Base-by-base conservation (phyloP, 2,329 filamentous ascomycete genomes). In the Colletotrichum falcatum region DNA sequence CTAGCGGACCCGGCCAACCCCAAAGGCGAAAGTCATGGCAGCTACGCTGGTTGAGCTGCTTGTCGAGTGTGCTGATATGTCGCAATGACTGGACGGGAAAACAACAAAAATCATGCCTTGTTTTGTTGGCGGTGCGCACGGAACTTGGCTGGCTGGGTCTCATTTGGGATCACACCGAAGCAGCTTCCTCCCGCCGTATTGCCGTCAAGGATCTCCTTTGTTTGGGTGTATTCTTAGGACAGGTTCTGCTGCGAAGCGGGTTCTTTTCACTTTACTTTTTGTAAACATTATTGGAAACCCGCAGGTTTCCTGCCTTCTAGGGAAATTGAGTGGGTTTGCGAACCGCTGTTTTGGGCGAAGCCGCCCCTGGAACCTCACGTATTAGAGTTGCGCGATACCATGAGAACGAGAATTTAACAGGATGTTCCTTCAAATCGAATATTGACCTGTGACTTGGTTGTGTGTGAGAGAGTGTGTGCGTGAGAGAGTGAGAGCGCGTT, bases 11-110 rank as follows among this genome's bases (percentile, higher is more conserved):
- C n/a, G 30, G 44, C 30, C 39, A 20, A 28, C 20, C 30, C n/a
- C 28, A 61, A 61, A 16, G 23, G 33, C 42, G 37, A 44, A 44
- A 54, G 58, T 35, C 56, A 56, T 54, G 63, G 37, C 39, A 68
- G 59, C 53, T 68, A 68, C 59, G 53, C 64, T 60, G 58, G 68
- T 48, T 48, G 58, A 68, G 65, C 59, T 67, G 68, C 61, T 70
- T 51, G 53, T 44, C 49, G 39, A 54, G 30, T 59, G 46, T 55
- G 53, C 37, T 49, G 33, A 55, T 49, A 54, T 61, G 28, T 54
- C 37, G 37, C 56, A 26, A 51, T 28, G 42, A 28, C 14, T 37
- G 55, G 9, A 46, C 12, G 35, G n/a, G 61, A 8, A 26, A 11
- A 39, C 11, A n/a, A 44, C n/a, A 20, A 58, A 37, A 66, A 56